Conservation (phyloP, 106 monocot genomes). For the Dendrobium officinale region DNA sequence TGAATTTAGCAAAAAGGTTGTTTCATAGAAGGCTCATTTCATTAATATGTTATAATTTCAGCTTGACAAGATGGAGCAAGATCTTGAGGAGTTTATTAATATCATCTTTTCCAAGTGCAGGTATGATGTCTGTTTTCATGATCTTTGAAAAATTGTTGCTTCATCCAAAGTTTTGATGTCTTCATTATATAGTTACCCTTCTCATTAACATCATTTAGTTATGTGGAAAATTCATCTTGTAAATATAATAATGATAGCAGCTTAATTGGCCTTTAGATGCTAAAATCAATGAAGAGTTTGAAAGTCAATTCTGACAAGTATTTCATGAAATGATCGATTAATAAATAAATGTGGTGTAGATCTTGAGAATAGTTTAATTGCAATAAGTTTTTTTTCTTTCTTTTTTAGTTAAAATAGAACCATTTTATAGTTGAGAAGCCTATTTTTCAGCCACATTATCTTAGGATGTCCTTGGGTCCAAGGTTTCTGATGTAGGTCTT, state of each 20-base stretch:
- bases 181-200: background rate
- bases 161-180: background rate
- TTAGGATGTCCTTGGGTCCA: too few relatives aligned
- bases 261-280: background rate
- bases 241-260: background rate
- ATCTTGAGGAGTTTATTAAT: conserved; percentile 31
- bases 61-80: conserved; percentile 36
- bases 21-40: conserved; percentile 7
- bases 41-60: conserved; percentile 14
- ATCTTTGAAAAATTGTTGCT: conserved; percentile 1
- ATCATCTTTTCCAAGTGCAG: conserved; percentile 34
- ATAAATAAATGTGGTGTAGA: too few relatives aligned
- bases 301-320: too few relatives aligned
- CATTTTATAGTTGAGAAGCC: too few relatives aligned
- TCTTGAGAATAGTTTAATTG: too few relatives aligned
- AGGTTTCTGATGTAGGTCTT: too few relatives aligned
- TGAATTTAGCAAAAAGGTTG: background rate
- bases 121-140: conserved; percentile 10
- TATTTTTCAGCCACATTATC: too few relatives aligned
- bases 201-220: background rate
- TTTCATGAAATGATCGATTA: too few relatives aligned
- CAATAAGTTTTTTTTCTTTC: too few relatives aligned
- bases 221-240: background rate
- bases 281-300: background rate
- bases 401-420: too few relatives aligned